Evolutionary conservation across 179 eudicot species (phyloP).

Genomic region (Gypsophila paniculata): DNA sequence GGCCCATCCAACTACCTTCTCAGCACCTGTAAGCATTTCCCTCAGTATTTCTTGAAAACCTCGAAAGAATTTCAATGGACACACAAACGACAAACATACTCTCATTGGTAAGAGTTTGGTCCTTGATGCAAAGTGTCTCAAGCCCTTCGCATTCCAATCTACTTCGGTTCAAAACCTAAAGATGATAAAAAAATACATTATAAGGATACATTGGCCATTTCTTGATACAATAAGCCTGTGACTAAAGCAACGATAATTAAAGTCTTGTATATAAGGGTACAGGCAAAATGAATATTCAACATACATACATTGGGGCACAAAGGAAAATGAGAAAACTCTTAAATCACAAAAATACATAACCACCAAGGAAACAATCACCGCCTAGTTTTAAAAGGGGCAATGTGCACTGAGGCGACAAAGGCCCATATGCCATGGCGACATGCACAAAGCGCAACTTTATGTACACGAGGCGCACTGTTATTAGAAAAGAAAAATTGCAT

Average conservation of each 20-base stretch:
- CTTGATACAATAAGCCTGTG: neutral
- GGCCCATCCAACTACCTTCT: conserved; percentile 89
- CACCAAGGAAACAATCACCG: neutral
- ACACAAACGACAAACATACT: conserved; percentile 34
- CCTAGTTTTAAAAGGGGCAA: too few species aligned
- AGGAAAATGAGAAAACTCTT: neutral
- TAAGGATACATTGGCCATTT: neutral
- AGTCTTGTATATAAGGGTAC: neutral
- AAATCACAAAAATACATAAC: neutral
- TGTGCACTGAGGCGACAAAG: too few species aligned
- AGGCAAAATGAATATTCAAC: neutral
- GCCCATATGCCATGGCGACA: too few species aligned
- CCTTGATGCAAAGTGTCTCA: conserved; percentile 65
- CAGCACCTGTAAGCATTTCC: conserved; percentile 42
- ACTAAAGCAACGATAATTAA: neutral
- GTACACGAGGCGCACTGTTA: too few species aligned
- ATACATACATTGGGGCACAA: neutral
- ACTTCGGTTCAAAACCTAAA: conserved; percentile 54
- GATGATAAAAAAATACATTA: neutral
- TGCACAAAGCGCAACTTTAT: too few species aligned
- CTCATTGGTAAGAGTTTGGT: conserved; percentile 79
- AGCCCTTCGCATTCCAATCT: conserved; percentile 71
- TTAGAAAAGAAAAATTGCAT: too few species aligned
- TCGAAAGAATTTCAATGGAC: neutral
- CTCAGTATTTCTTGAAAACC: neutral